phyloP scores from a whole-genome alignment of 106 monocot genomes.

The Dendrobium catenatum region DNA sequence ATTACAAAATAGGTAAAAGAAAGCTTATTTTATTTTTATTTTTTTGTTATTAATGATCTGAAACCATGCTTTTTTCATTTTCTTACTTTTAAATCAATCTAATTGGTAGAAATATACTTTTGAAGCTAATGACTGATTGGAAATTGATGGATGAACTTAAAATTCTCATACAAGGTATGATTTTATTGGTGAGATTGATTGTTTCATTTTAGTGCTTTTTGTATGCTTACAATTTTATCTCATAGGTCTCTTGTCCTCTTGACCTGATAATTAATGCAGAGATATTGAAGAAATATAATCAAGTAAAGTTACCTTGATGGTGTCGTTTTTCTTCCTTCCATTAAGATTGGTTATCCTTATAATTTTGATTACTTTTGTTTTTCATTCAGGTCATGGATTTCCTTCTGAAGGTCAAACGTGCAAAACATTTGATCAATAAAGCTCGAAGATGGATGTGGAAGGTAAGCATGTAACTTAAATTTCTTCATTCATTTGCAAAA shows the following conservation, averaged over 20 bases:
- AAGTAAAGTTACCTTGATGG: conserved; percentile 30
- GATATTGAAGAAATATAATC: conserved; percentile 86
- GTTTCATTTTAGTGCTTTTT: background rate
- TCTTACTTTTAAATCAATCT: too few species aligned
- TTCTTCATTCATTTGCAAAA: too few species aligned
- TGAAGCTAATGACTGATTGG: too few species aligned
- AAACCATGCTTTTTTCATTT: background rate
- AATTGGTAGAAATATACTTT: too few species aligned
- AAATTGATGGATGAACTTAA: too few species aligned
- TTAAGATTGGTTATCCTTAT: background rate
- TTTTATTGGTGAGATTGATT: background rate
- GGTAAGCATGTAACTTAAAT: conserved; percentile 20
- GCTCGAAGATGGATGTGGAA: conserved; percentile 95
- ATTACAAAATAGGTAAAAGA: background rate
- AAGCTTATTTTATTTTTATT: background rate
- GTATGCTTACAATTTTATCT: conserved; percentile 1
- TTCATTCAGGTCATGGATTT: conserved; percentile 70
- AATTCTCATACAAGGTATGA: too few species aligned
- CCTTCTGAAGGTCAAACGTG: conserved; percentile 81
- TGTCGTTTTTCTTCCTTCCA: background rate
- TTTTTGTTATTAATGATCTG: background rate
- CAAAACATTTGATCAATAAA: conserved; percentile 90
- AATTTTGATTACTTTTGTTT: conserved; percentile 3
- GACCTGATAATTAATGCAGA: conserved; percentile 80
- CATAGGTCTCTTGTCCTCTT: conserved; percentile 94